A percentile compares a stretch with the other conserved stretches of the same genome.
These are phyloP conservation scores for Sporothrix pallida DNA, from an alignment of 2,329 filamentous ascomycete species.

Conservation along the genomic window DNA sequence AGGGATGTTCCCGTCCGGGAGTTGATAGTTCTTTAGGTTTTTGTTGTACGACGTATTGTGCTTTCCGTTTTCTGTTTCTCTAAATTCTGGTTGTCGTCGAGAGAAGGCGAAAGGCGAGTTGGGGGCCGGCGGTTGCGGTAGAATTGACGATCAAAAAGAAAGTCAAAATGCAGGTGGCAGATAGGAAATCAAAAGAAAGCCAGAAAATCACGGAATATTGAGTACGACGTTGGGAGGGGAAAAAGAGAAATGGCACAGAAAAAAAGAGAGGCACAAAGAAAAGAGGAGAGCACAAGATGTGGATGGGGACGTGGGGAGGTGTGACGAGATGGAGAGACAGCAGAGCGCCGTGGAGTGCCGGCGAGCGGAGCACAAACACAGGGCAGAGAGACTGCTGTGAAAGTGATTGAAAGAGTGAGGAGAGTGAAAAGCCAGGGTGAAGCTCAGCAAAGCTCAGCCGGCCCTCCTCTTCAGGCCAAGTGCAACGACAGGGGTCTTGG, in stretches of 20 bases:
- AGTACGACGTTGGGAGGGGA: slow-evolving; percentile 3
- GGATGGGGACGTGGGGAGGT: slow-evolving; percentile 8
- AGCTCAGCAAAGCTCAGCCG: slow-evolving; percentile 8
- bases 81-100: background rate
- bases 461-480: slow-evolving; percentile 11
- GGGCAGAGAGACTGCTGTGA: background rate
- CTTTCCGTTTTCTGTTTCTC: background rate
- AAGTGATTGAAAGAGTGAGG: too few relatives aligned
- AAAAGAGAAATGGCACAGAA: background rate
- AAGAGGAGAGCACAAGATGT: slow-evolving; percentile 1
- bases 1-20: background rate
- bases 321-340: slow-evolving; percentile 27
- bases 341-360: slow-evolving; percentile 10
- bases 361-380: background rate
- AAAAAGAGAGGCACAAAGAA: background rate
- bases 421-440: background rate
- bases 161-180: too few relatives aligned
- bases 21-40: background rate
- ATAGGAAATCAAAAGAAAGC: background rate
- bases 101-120: background rate
- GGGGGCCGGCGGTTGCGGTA: slow-evolving; percentile 23
- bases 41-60: too few relatives aligned
- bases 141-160: slow-evolving; percentile 19
- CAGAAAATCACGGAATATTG: slow-evolving; percentile 9
- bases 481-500: background rate